Base-by-base conservation (phyloP, 1,139 yeast genomes). In the Geotrichum carabidarum region DNA sequence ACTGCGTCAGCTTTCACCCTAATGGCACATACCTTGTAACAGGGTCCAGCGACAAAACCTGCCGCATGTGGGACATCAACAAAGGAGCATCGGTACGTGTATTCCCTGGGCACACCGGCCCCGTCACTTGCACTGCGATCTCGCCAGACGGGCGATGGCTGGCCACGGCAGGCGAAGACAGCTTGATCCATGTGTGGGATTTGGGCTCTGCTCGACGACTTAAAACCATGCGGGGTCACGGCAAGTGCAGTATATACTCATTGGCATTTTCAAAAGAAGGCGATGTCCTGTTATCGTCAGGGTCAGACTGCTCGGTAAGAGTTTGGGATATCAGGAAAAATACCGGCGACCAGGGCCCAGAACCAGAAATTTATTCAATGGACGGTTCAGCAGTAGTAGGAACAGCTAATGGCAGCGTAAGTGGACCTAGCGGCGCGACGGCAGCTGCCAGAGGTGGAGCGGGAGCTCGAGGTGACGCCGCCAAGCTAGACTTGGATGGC, bases 91-190 rank as follows among this genome's bases (percentile, higher is more conserved):
- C 95, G 45, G 98, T 91, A 14, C 80, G 99, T 60, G 83, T 93
- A n/a, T 93, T 94, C 68, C 82, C 89, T 71, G 98, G 98, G 1
- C 98, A 93, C 65, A 83, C 94, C 1, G 93, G 93, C 14, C 86
- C 97, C 0, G 81, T 94, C 38, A 86, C 88, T 62, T 79, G 90
- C 44, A 76, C 89, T 64, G 90, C 95, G 0, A 95, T 89, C 8
- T 86, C 96, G 0, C 98, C 98, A 0, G 97, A 93, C 71, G 99
- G 99, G 1, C 78, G 97, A 65, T 88, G 96, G 95, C 74, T 93
- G 57, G 97, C 98, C 2, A 82, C 93, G 58, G 98, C 95, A 9
- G 96, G 96, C 49, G 98, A 91, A 68, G 99, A 91, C 68, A 84
- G 90, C 53, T 79, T 86, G 18, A 86, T 94, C 46, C 86, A 86